phyloP scores from a whole-genome alignment of 768 basidiomycete species.

The Mycena epipterygia region DNA sequence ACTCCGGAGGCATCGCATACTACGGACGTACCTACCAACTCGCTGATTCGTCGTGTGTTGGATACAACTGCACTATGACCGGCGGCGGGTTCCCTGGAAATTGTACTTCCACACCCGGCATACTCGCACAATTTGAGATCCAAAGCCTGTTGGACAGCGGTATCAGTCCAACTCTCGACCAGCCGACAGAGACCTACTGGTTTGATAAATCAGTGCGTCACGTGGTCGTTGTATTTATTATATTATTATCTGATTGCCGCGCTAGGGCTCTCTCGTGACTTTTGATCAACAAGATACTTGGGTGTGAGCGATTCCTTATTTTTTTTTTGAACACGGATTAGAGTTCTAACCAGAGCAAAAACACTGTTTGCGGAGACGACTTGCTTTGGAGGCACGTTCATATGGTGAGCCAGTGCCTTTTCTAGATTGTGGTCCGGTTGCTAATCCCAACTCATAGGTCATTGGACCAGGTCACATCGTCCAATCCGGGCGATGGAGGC shows the following conservation, averaged over 20 bases:
- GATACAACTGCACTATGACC: slow-evolving; percentile 37
- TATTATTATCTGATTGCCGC: neutral
- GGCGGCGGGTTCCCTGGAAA: slow-evolving; percentile 28
- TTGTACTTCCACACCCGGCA: slow-evolving; percentile 7
- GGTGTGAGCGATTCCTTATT: slow-evolving; percentile 16
- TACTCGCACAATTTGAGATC: slow-evolving; percentile 37
- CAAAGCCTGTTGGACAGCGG: slow-evolving; percentile 12
- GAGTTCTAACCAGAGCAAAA: slow-evolving; percentile 4
- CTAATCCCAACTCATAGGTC: neutral
- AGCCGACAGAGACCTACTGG: slow-evolving; percentile 33
- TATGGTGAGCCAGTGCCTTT: slow-evolving; percentile 26
- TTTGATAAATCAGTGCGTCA: slow-evolving; percentile 27
- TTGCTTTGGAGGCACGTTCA: slow-evolving; percentile 37
- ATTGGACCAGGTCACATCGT: slow-evolving; percentile 3
- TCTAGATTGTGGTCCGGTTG: neutral
- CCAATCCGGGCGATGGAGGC: slow-evolving; percentile 4
- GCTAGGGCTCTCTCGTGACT: slow-evolving; percentile 27
- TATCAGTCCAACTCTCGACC: slow-evolving; percentile 28
- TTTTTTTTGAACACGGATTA: neutral
- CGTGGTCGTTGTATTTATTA: neutral
- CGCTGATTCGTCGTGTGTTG: slow-evolving; percentile 16
- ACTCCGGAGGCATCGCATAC: slow-evolving; percentile 35
- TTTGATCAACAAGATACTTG: slow-evolving; percentile 38
- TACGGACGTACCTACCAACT: slow-evolving; percentile 41
- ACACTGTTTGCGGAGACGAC: slow-evolving; percentile 27